Evolutionary conservation across 176 grass and related monocot species (phyloP).

Genomic region (Dendrocalamus sinicus): DNA sequence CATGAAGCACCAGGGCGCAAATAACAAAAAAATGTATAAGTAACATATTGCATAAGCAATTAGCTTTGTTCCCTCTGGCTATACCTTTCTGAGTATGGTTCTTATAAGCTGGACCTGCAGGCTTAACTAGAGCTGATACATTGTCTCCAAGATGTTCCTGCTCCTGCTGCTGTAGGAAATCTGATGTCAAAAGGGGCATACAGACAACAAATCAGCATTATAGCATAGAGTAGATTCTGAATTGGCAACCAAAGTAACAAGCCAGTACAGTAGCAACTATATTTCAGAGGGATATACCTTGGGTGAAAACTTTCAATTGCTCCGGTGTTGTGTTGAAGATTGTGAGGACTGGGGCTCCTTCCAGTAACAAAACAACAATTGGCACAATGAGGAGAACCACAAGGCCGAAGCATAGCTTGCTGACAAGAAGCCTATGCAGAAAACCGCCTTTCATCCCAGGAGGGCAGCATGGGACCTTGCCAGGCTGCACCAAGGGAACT

Average conservation of each 20-base stretch:
- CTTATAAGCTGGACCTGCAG: constrained; percentile 33
- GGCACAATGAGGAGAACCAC: constrained; percentile 39
- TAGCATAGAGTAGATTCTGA: constrained; percentile 2
- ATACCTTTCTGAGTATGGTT: neutral
- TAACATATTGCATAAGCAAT: constrained; percentile 9
- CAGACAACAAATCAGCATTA: constrained; percentile 21
- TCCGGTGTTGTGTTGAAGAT: constrained; percentile 45
- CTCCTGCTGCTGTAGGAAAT: constrained; percentile 38
- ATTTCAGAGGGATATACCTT: constrained; percentile 38
- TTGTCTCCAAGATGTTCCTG: constrained; percentile 29
- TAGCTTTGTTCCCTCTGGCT: constrained; percentile 43
- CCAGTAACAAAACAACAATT: constrained; percentile 37
- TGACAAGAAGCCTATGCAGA: constrained; percentile 41
- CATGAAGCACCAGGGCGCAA: neutral
- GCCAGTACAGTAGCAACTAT: neutral
- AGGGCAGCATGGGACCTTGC: constrained; percentile 44
- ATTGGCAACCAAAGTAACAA: constrained; percentile 11
- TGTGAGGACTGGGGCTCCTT: constrained; percentile 42
- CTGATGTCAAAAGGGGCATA: constrained; percentile 21
- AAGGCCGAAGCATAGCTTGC: constrained; percentile 50
- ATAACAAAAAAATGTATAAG: neutral
- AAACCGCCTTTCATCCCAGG: constrained; percentile 41
- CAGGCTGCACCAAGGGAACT: neutral
- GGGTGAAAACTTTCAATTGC: constrained; percentile 41
- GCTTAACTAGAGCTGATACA: neutral